These are phyloP conservation scores for Beauveria pseudobassiana DNA, from an alignment of 2,329 filamentous ascomycete genomes.

Conservation along the genomic window DNA sequence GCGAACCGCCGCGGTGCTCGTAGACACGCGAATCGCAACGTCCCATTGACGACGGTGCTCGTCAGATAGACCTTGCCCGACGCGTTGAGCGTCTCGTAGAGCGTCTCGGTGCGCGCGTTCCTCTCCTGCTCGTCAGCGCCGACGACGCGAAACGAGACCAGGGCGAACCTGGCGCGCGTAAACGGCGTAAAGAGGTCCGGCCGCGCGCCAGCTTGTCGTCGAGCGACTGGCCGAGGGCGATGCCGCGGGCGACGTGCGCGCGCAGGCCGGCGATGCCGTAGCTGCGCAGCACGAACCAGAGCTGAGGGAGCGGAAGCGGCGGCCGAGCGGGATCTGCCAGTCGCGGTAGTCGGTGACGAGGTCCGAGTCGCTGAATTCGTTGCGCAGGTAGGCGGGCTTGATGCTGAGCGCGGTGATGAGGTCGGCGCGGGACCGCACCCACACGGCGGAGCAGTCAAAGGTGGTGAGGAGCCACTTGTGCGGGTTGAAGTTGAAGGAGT, in stretches of 20 bases:
- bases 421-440: constrained; percentile 64
- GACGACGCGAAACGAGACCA: constrained; percentile 65
- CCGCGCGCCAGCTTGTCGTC: constrained; percentile 49
- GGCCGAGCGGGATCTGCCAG: constrained; percentile 91
- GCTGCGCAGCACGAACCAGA: constrained; percentile 86
- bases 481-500: constrained; percentile 92
- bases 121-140: constrained; percentile 43
- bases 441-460: constrained; percentile 80
- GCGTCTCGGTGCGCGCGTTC: constrained; percentile 62
- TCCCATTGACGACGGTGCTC: constrained; percentile 62
- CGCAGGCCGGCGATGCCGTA: constrained; percentile 74
- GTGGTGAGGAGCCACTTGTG: constrained; percentile 97
- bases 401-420: constrained; percentile 68
- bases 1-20: constrained; percentile 56
- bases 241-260: constrained; percentile 61
- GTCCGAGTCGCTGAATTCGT: constrained; percentile 71
- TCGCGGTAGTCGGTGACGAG: constrained; percentile 92
- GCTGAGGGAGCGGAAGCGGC: constrained; percentile 79
- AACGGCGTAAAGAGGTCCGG: constrained; percentile 69
- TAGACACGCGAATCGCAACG: constrained; percentile 75
- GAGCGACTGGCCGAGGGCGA: constrained; percentile 65
- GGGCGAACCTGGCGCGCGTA: constrained; percentile 65
- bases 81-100: constrained; percentile 69
- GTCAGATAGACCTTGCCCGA: constrained; percentile 78
- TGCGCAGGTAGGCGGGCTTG: constrained; percentile 73